These are phyloP conservation scores for Rubroboletus satanas DNA, from an alignment of 768 basidiomycete species.

Conservation along the genomic window DNA sequence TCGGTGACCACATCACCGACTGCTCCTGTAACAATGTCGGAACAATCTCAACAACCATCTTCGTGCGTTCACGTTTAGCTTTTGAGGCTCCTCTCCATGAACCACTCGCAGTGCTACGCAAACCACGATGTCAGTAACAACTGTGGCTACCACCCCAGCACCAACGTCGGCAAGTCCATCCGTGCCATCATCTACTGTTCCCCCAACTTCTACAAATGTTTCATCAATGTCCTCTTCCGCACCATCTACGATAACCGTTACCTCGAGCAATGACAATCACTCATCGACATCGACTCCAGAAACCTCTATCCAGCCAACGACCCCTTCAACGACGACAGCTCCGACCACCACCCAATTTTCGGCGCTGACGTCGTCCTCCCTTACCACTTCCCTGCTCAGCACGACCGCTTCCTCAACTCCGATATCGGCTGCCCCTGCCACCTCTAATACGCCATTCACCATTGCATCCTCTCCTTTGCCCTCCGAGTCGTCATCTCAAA, in stretches of 20 bases:
- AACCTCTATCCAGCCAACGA: conserved; percentile 20
- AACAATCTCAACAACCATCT: conserved; percentile 11
- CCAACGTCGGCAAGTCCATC: conserved; percentile 17
- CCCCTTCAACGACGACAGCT: conserved; percentile 16
- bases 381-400: conserved; percentile 1
- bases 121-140: conserved; percentile 12
- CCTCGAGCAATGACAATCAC: conserved; percentile 14
- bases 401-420: conserved; percentile 13
- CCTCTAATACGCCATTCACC: conserved; percentile 13
- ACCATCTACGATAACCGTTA: conserved; percentile 13
- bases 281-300: conserved; percentile 19
- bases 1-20: conserved; percentile 20
- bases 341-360: conserved; percentile 6
- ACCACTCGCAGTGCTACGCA: conserved; percentile 13
- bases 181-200: conserved; percentile 1
- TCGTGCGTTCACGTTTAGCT: conserved; percentile 22
- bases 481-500: conserved; percentile 7
- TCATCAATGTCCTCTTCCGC: conserved; percentile 12
- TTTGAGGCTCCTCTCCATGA: conserved; percentile 11
- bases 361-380: conserved; percentile 8
- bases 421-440: conserved; percentile 13
- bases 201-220: conserved; percentile 5
- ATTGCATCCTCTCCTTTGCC: conserved; percentile 5
- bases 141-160: conserved; percentile 3
- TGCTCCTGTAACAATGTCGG: conserved; percentile 10